A percentile compares a stretch with the other conserved stretches of the same genome.
phyloP scores from a whole-genome alignment of 2,329 filamentous ascomycete genomes.

The Colletotrichum paranaense region DNA sequence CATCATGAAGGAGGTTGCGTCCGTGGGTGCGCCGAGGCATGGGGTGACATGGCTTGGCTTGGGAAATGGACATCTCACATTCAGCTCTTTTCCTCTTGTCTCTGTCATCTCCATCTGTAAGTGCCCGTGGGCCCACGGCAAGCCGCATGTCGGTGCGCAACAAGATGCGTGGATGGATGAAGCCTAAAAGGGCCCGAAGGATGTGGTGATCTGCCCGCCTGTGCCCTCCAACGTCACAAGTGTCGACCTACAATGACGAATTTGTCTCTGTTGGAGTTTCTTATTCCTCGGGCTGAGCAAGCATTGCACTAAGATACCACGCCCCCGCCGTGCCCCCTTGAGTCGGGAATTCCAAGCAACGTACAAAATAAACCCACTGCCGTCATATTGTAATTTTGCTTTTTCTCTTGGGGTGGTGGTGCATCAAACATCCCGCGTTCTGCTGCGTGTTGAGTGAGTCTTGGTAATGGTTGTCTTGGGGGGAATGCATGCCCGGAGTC shows the following conservation, averaged over 20 bases:
- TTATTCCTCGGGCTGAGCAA: neutral
- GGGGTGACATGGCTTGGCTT: neutral
- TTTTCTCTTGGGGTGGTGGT: neutral
- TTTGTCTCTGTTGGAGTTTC: neutral
- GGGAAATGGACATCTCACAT: neutral
- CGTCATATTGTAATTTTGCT: neutral
- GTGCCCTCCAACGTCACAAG: neutral
- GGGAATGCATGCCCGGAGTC: neutral
- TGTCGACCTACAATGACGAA: conserved; percentile 2
- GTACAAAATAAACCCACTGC: neutral
- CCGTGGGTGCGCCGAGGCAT: neutral
- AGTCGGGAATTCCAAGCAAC: neutral
- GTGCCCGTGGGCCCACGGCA: neutral
- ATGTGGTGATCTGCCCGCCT: neutral
- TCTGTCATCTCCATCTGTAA: neutral
- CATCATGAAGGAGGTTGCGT: neutral
- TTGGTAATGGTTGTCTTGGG: neutral
- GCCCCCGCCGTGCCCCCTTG: neutral
- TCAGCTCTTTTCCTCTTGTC: neutral
- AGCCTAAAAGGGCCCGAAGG: neutral
- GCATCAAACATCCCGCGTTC: conserved; percentile 6
- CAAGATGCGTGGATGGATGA: neutral
- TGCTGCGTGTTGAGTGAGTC: neutral
- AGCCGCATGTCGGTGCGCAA: neutral
- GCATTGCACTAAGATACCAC: neutral